Conservation (phyloP, 768 basidiomycete genomes). For the Mycena amicta region DNA sequence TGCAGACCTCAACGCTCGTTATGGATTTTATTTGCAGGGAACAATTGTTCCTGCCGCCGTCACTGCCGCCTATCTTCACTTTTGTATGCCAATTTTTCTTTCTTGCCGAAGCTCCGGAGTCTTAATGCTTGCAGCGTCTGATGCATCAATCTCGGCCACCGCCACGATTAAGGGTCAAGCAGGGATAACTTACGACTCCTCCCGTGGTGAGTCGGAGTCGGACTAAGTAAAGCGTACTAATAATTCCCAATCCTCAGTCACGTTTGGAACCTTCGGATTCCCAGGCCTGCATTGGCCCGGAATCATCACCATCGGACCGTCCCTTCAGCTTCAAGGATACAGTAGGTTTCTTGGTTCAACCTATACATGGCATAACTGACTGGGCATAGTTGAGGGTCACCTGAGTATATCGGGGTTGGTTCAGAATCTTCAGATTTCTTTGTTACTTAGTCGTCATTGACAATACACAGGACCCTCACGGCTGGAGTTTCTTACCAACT, state of each 20-base stretch:
- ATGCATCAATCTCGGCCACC: slow-evolving; percentile 15
- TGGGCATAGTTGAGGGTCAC: too few relatives aligned
- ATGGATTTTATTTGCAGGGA: slow-evolving; percentile 21
- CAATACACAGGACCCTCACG: neutral
- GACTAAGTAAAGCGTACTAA: too few relatives aligned
- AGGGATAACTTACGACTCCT: slow-evolving; percentile 9
- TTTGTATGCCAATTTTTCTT: neutral
- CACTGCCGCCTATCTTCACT: slow-evolving; percentile 23
- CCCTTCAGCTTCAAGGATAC: slow-evolving; percentile 3
- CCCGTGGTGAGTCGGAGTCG: too few relatives aligned
- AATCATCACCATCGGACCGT: slow-evolving; percentile 21
- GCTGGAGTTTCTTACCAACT: neutral
- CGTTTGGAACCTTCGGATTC: slow-evolving; percentile 20
- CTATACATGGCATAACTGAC: too few relatives aligned
- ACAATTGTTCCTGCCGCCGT: slow-evolving; percentile 22
- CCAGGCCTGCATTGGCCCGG: slow-evolving; percentile 26
- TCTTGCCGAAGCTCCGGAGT: neutral
- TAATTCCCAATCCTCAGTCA: neutral
- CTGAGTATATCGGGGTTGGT: too few relatives aligned
- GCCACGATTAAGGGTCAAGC: slow-evolving; percentile 20
- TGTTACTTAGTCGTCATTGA: too few relatives aligned
- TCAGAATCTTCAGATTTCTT: too few relatives aligned
- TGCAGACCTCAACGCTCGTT: slow-evolving; percentile 18
- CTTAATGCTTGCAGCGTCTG: slow-evolving; percentile 8
- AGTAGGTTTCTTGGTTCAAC: too few relatives aligned